Evolutionary conservation across 2,329 filamentous ascomycete species (phyloP).

Genomic region (Paramyrothecium sp.): DNA sequence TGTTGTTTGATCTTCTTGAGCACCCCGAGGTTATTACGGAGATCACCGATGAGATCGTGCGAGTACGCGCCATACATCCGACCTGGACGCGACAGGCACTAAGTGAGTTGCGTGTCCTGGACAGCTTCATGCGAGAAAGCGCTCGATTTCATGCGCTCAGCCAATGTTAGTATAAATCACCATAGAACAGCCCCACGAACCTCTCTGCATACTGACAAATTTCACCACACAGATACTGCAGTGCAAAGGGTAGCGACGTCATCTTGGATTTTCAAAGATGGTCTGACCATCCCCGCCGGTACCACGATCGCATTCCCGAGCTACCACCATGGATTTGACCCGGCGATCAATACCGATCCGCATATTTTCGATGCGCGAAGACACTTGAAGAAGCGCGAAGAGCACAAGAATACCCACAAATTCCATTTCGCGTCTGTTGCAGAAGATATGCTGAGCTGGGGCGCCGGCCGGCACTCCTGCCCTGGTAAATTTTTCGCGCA

Average conservation of each 20-base stretch:
- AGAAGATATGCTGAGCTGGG: background rate
- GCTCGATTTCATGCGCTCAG: background rate
- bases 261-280: background rate
- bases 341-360: background rate
- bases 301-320: background rate
- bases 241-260: background rate
- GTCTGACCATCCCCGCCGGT: background rate
- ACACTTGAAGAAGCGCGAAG: background rate
- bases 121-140: background rate
- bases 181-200: too few relatives aligned
- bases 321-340: background rate
- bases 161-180: background rate
- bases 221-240: background rate
- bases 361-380: background rate
- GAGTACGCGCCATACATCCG: background rate
- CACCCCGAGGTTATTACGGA: background rate
- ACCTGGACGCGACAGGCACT: background rate
- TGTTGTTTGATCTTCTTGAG: background rate
- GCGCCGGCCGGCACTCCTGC: background rate
- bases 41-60: background rate
- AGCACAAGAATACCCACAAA: background rate
- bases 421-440: background rate
- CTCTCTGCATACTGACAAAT: too few relatives aligned
- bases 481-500: background rate
- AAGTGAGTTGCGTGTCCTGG: background rate